Evolutionary conservation across 2,329 filamentous ascomycete species (phyloP).

Genomic region (Epichloe baconii): DNA sequence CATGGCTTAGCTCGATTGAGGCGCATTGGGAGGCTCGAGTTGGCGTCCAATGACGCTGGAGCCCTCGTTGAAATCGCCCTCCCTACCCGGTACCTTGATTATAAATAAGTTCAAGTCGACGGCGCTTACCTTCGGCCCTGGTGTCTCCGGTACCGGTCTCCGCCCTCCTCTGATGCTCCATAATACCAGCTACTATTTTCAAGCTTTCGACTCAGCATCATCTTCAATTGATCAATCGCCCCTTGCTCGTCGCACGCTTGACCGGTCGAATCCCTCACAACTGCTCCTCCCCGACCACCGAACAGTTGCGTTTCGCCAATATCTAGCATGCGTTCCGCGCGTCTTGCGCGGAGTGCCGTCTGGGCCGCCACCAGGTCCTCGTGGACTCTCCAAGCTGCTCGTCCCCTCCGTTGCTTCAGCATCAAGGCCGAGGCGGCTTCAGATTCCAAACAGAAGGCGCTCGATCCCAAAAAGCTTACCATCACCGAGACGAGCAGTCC

Average conservation of each 20-base stretch:
- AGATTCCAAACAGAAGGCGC: slow-evolving; percentile 42
- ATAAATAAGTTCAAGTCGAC: neutral
- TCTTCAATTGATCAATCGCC: neutral
- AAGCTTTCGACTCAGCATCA: neutral
- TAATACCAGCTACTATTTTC: neutral
- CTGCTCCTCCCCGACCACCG: neutral
- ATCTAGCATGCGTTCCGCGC: slow-evolving; percentile 18
- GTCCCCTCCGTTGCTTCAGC: slow-evolving; percentile 32
- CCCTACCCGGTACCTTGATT: neutral
- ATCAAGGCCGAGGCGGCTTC: slow-evolving; percentile 38
- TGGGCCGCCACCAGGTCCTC: slow-evolving; percentile 21
- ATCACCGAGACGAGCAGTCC: slow-evolving; percentile 65
- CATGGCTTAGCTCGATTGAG: no score
- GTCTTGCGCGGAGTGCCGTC: slow-evolving; percentile 19
- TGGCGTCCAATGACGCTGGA: neutral
- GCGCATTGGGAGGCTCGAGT: neutral
- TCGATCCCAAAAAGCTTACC: slow-evolving; percentile 66
- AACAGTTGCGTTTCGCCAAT: neutral
- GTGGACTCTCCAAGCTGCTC: slow-evolving; percentile 20
- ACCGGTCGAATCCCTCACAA: neutral
- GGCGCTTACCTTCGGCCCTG: slow-evolving; percentile 4
- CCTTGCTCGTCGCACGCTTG: neutral
- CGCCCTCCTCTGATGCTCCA: neutral
- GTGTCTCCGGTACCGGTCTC: slow-evolving; percentile 6
- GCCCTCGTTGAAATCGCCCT: neutral